These are phyloP conservation scores for Cyclostephanos tholiformis DNA, from an alignment of 108 stramenopile species.

Conservation along the genomic window DNA sequence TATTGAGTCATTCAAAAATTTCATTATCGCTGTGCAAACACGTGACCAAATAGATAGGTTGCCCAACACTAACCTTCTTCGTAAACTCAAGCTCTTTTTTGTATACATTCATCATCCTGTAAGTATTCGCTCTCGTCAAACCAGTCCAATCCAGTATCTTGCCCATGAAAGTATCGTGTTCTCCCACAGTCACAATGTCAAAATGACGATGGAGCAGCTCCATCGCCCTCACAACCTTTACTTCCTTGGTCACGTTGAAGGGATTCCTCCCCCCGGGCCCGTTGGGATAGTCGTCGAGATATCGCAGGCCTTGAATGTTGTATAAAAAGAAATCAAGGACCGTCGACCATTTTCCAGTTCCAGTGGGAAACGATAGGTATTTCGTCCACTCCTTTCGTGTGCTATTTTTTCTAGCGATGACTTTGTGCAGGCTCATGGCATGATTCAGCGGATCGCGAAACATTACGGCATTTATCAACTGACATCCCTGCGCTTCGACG, in stretches of 20 bases:
- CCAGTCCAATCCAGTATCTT: constrained; percentile 15
- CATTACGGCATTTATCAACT: constrained; percentile 46
- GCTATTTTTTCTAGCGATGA: constrained; percentile 15
- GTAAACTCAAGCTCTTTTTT: not conserved
- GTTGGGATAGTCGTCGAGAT: constrained; percentile 34
- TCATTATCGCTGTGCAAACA: too few relatives aligned
- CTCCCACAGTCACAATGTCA: constrained; percentile 22
- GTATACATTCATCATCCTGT: not conserved
- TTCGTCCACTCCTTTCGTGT: constrained; percentile 36
- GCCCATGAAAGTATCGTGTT: constrained; percentile 8
- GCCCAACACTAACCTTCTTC: not conserved
- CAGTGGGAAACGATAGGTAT: constrained; percentile 22
- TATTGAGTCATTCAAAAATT: too few relatives aligned
- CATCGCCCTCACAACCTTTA: constrained; percentile 18
- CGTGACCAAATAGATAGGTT: not conserved
- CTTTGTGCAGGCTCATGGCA: constrained; percentile 47
- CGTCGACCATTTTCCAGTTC: constrained; percentile 29
- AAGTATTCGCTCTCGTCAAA: not conserved
- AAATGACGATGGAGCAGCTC: constrained; percentile 32
- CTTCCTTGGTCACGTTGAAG: constrained; percentile 18
- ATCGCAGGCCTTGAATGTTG: constrained; percentile 30
- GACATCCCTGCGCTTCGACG: constrained; percentile 44
- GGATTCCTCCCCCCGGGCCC: constrained; percentile 24
- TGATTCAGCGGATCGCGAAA: constrained; percentile 49
- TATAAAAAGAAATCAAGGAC: constrained; percentile 48